Evolutionary conservation across 2,329 filamentous ascomycete species (phyloP).

Genomic region (Paecilomyces sp.): DNA sequence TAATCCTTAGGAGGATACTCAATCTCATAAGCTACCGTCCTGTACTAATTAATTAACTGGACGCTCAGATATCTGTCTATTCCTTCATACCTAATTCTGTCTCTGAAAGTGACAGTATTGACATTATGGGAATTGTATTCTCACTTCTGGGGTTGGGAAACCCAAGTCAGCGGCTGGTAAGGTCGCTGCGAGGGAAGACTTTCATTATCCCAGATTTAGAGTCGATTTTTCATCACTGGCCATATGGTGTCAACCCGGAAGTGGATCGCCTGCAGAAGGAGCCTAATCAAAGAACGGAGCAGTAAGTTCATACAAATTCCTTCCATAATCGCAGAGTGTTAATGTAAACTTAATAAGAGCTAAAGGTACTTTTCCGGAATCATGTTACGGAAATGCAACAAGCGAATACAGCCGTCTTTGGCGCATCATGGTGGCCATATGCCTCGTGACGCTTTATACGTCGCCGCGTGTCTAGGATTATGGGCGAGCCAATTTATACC

Average conservation of each 20-base stretch:
- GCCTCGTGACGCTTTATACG: conserved; percentile 15
- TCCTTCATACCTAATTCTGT: not conserved
- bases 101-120: not conserved
- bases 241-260: not conserved
- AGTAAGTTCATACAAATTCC: not conserved
- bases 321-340: not conserved
- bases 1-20: not conserved
- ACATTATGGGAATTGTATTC: not conserved
- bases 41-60: not conserved
- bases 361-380: not conserved
- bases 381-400: not conserved
- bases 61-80: not conserved
- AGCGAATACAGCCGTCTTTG: not conserved
- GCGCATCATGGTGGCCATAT: not conserved
- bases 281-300: not conserved
- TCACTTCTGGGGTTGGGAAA: not conserved
- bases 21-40: not conserved
- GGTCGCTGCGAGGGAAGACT: not conserved
- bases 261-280: not conserved
- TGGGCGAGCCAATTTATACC: not conserved
- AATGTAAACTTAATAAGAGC: not conserved
- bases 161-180: not conserved
- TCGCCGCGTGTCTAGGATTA: conserved; percentile 12
- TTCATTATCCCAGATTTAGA: not conserved
- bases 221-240: not conserved